These are phyloP conservation scores for Amanita rimosa DNA, from an alignment of 768 basidiomycete genomes.

Conservation along the genomic window DNA sequence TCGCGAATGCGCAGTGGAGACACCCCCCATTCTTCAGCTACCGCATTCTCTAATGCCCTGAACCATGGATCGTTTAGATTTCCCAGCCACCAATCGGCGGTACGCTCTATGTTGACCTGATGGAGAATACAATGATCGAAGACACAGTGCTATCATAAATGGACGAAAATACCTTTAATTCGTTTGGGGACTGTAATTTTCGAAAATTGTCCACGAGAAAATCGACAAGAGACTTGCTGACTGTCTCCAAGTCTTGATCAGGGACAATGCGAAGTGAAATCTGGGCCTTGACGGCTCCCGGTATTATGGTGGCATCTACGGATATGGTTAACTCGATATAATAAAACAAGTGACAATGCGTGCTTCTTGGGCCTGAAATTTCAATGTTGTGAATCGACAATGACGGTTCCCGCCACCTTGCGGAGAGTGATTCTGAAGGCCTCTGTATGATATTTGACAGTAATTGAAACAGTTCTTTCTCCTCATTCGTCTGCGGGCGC, in stretches of 20 bases:
- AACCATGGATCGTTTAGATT: conserved; percentile 81
- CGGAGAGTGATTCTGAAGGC: conserved; percentile 55
- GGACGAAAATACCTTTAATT: conserved; percentile 43
- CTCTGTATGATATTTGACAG: conserved; percentile 60
- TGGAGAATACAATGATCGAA: background rate
- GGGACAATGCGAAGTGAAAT: conserved; percentile 91
- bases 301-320: conserved; percentile 81
- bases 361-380: conserved; percentile 74
- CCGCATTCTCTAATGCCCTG: conserved; percentile 70
- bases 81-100: conserved; percentile 95
- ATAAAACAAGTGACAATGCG: conserved; percentile 12
- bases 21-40: conserved; percentile 80
- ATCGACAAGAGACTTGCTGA: conserved; percentile 47
- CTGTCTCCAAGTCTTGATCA: conserved; percentile 71
- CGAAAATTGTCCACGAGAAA: conserved; percentile 52
- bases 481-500: conserved; percentile 53
- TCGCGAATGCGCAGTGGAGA: conserved; percentile 84
- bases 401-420: conserved; percentile 85
- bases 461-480: conserved; percentile 54
- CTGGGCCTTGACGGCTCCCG: conserved; percentile 70
- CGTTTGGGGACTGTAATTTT: conserved; percentile 54
- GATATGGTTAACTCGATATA: background rate
- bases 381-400: conserved; percentile 81
- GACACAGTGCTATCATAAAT: background rate
- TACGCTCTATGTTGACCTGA: conserved; percentile 71